Conservation (phyloP, 176 grass and related monocot genomes). For the Miscanthus lutarioriparius region DNA sequence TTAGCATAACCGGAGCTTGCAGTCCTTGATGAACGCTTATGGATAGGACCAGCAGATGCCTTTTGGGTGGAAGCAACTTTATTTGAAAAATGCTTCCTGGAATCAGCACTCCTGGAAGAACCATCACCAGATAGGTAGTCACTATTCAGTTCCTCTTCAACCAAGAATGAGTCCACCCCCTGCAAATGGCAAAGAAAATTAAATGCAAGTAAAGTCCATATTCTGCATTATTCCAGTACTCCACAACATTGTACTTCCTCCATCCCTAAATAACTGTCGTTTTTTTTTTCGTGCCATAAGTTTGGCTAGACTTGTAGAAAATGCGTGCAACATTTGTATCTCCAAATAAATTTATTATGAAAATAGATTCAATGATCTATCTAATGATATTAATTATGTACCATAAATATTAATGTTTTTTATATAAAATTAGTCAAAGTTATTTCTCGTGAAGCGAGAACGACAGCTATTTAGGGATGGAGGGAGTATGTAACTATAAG, state of each 20-base stretch:
- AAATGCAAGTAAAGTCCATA: constrained; percentile 38
- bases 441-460: too few species aligned
- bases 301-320: too few species aligned
- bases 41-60: constrained; percentile 47
- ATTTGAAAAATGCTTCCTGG: constrained; percentile 63
- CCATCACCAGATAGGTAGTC: constrained; percentile 80
- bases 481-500: not conserved
- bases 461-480: too few species aligned
- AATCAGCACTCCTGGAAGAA: constrained; percentile 76
- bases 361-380: too few species aligned
- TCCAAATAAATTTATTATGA: too few species aligned
- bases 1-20: constrained; percentile 57
- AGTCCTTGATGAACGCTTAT: constrained; percentile 58
- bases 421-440: too few species aligned
- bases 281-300: too few species aligned
- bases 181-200: constrained; percentile 52
- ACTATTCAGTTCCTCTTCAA: constrained; percentile 74
- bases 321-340: too few species aligned
- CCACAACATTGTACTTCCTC: not conserved
- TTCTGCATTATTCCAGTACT: constrained; percentile 6
- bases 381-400: too few species aligned
- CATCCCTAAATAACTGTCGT: too few species aligned
- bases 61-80: constrained; percentile 60
- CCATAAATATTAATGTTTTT: too few species aligned
- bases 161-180: constrained; percentile 54